These are phyloP conservation scores for Dipteronia sinensis DNA, from an alignment of 345 rosid genomes.

Conservation along the genomic window DNA sequence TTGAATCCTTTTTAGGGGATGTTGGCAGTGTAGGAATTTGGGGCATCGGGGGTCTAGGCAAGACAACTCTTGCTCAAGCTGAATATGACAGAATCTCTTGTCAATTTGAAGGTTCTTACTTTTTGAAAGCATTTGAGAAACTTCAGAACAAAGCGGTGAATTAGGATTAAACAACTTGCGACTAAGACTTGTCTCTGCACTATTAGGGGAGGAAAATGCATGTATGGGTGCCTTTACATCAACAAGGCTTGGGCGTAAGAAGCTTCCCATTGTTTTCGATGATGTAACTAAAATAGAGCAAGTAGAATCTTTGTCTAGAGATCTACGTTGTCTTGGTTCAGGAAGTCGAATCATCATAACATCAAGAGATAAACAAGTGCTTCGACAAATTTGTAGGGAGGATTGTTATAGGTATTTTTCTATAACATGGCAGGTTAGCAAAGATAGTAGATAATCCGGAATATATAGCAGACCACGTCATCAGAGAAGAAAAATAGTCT, in stretches of 20 bases:
- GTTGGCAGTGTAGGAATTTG: too few species aligned
- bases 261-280: constrained; percentile 26
- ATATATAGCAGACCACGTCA: too few species aligned
- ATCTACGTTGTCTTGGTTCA: too few species aligned
- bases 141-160: background rate
- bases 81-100: too few species aligned
- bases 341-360: constrained; percentile 6
- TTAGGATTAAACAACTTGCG: background rate
- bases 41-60: too few species aligned
- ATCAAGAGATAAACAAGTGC: constrained; percentile 8
- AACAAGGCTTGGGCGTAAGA: constrained; percentile 21
- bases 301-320: constrained; percentile 14
- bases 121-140: constrained; percentile 22
- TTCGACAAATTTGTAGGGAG: background rate
- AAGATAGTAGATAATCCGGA: too few species aligned
- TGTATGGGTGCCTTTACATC: constrained; percentile 8
- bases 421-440: too few species aligned
- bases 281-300: constrained; percentile 31
- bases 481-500: too few species aligned
- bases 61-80: too few species aligned
- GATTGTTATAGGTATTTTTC: too few species aligned
- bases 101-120: background rate
- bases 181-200: background rate
- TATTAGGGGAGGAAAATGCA: constrained; percentile 22
- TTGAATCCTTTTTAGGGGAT: too few species aligned